Evolutionary conservation across 495 filamentous ascomycete genomes (phyloP).

Genomic region (Hyaloscypha bicolor): DNA sequence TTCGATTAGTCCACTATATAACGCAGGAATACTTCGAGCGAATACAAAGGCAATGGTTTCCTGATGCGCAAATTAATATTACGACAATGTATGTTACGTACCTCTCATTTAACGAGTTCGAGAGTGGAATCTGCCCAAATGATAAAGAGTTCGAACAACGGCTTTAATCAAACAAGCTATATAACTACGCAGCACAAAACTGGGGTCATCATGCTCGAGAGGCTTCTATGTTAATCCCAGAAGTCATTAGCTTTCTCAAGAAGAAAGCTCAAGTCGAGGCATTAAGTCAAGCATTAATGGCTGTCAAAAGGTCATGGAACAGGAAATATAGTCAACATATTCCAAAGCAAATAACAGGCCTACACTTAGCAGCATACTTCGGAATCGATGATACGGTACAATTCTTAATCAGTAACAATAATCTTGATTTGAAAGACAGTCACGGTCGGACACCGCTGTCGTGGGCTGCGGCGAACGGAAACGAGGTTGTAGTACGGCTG

Average conservation of each 20-base stretch:
- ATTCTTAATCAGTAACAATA: no score
- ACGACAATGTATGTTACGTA: constrained; percentile 45
- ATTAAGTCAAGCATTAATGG: constrained; percentile 20
- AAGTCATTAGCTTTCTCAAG: constrained; percentile 17
- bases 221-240: constrained; percentile 4
- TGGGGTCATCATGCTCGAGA: constrained; percentile 26
- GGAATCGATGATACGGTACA: constrained; percentile 22
- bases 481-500: no score
- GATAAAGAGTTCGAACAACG: constrained; percentile 37
- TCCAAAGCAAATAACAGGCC: constrained; percentile 21
- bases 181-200: constrained; percentile 18
- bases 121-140: constrained; percentile 7
- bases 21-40: no score
- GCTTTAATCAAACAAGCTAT: constrained; percentile 5
- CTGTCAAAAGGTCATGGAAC: background rate
- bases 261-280: constrained; percentile 20
- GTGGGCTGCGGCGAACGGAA: no score
- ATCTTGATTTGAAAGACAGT: no score
- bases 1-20: no score
- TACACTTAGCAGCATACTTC: constrained; percentile 32
- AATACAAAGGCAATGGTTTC: constrained; percentile 31
- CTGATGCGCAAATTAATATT: constrained; percentile 39
- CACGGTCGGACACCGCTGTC: no score
- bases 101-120: constrained; percentile 34
- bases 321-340: constrained; percentile 16